Evolutionary conservation across 192 early-diverging fungal species (phyloP).

Genomic region (Entomortierella lignicola): DNA sequence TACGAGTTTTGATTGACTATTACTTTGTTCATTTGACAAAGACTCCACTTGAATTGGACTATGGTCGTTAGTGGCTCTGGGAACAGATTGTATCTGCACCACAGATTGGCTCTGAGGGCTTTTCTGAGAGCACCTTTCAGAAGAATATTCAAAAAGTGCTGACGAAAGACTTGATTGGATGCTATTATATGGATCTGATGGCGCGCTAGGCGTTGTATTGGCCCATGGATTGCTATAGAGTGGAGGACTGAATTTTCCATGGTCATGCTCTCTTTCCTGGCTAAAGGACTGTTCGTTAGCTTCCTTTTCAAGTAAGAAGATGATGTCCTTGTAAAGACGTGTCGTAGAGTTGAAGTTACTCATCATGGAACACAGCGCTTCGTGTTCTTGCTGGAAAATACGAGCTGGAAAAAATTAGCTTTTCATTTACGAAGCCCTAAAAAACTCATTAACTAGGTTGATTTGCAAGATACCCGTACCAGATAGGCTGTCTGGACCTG

Average conservation of each 20-base stretch:
- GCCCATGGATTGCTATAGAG: background rate
- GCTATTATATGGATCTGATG: too few relatives aligned
- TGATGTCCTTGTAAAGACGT: constrained; percentile 9
- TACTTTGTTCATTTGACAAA: too few relatives aligned
- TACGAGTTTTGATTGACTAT: too few relatives aligned
- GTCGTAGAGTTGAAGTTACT: constrained; percentile 4
- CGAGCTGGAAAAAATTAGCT: background rate
- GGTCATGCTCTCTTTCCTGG: background rate
- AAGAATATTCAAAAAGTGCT: too few relatives aligned
- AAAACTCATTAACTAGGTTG: background rate
- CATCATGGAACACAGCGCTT: constrained; percentile 10
- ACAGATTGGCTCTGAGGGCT: too few relatives aligned
- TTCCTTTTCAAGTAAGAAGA: background rate
- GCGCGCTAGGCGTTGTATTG: background rate
- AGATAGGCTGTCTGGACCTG: constrained; percentile 7
- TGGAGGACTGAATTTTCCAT: background rate
- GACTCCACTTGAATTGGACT: too few relatives aligned
- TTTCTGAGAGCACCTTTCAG: too few relatives aligned
- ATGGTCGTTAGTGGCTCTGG: too few relatives aligned
- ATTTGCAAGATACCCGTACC: background rate
- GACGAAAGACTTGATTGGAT: too few relatives aligned
- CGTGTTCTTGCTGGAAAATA: constrained; percentile 8
- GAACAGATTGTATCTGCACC: too few relatives aligned
- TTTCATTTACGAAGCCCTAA: background rate
- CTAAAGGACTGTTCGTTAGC: background rate